Evolutionary conservation across 768 basidiomycete species (phyloP).

Genomic region (Amanita molliuscula): DNA sequence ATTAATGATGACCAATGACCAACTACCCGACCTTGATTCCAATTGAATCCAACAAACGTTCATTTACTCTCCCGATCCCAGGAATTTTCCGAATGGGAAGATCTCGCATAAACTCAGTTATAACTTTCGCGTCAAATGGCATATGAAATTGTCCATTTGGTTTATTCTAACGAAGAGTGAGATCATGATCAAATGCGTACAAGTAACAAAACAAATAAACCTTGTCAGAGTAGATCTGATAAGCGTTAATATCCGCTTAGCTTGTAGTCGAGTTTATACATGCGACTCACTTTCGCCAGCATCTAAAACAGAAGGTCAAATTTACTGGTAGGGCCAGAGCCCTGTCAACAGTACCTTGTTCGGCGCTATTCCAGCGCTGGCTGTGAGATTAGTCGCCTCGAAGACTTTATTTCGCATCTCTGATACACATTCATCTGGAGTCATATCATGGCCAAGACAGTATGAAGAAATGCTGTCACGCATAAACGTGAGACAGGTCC

Average conservation of each 20-base stretch:
- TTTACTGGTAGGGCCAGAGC: constrained; percentile 2
- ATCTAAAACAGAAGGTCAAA: constrained; percentile 36
- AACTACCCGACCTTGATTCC: constrained; percentile 59
- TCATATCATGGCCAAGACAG: constrained; percentile 55
- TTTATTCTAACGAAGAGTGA: constrained; percentile 54
- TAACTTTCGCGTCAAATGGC: constrained; percentile 48
- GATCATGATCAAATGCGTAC: not conserved
- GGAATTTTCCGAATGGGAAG: constrained; percentile 83
- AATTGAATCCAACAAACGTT: constrained; percentile 76
- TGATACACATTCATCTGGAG: constrained; percentile 64
- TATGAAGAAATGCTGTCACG: constrained; percentile 67
- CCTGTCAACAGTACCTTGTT: constrained; percentile 61
- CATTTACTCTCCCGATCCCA: constrained; percentile 86
- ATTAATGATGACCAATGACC: not conserved
- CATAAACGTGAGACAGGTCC: not conserved
- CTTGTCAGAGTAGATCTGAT: constrained; percentile 88
- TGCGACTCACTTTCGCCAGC: constrained; percentile 70
- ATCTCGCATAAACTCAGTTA: constrained; percentile 69
- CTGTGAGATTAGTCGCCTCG: constrained; percentile 76
- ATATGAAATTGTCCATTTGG: constrained; percentile 88
- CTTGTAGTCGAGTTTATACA: not conserved
- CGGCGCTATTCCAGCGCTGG: constrained; percentile 91
- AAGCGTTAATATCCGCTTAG: not conserved
- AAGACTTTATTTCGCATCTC: constrained; percentile 69
- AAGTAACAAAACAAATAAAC: constrained; percentile 20